A percentile compares a stretch with the other conserved stretches of the same genome.
Evolutionary conservation across 345 rosid species (phyloP).

Genomic region (Raphanus sativus): DNA sequence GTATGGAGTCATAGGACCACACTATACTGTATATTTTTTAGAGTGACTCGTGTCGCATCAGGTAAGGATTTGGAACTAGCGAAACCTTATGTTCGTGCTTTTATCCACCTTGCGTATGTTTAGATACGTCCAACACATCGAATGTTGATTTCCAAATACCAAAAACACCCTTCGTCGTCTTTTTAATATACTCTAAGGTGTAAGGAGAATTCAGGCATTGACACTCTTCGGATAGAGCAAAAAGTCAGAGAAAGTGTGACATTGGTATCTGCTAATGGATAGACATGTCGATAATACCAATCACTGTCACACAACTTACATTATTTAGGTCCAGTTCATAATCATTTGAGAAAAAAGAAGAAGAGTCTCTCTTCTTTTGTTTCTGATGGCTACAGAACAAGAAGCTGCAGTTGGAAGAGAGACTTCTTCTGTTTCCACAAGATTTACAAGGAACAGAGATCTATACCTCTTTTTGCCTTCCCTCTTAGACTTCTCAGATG

Average conservation of each 20-base stretch:
- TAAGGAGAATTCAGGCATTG: background rate
- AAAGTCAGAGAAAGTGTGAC: background rate
- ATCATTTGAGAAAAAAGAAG: background rate
- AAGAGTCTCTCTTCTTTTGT: background rate
- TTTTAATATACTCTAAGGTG: background rate
- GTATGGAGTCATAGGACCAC: background rate
- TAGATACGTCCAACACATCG: background rate
- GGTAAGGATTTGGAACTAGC: background rate
- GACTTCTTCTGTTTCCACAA: slow-evolving; percentile 45
- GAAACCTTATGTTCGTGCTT: background rate
- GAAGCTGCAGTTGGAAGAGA: slow-evolving; percentile 33
- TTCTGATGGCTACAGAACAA: slow-evolving; percentile 42
- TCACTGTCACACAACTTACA: slow-evolving; percentile 3
- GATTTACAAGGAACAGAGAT: slow-evolving; percentile 38
- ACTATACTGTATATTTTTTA: background rate
- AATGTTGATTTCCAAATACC: background rate
- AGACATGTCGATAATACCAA: slow-evolving; percentile 20
- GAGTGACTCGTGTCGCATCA: background rate
- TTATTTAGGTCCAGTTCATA: background rate
- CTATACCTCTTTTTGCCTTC: slow-evolving; percentile 29
- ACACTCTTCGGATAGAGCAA: background rate
- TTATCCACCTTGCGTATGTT: background rate
- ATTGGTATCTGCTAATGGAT: slow-evolving; percentile 25
- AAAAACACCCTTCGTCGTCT: background rate
- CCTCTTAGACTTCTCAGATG: slow-evolving; percentile 43